A percentile compares a stretch with the other conserved stretches of the same genome.
Evolutionary conservation across 345 rosid species (phyloP).

Genomic region (Pistacia vera): DNA sequence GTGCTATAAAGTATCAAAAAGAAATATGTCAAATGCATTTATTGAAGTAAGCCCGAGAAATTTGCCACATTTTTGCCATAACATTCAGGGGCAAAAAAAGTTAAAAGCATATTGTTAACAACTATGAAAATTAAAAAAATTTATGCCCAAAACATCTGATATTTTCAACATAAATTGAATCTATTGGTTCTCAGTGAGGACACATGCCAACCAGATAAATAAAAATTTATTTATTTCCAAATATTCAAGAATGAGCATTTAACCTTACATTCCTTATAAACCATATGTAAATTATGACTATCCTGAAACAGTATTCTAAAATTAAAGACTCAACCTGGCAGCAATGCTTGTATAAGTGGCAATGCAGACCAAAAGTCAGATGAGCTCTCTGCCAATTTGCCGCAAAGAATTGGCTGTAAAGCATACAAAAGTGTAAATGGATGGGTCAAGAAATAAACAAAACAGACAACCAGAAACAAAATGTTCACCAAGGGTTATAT

Average conservation of each 20-base stretch:
- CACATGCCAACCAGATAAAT: background rate
- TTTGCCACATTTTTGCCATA: background rate
- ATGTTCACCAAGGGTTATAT: conserved; percentile 5
- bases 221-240: background rate
- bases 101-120: background rate
- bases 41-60: conserved; percentile 14
- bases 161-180: background rate
- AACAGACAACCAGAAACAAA: conserved; percentile 15
- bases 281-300: conserved; percentile 1
- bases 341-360: conserved; percentile 77
- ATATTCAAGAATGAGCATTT: background rate
- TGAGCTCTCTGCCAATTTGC: conserved; percentile 59
- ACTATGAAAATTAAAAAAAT: background rate
- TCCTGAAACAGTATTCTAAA: conserved; percentile 12
- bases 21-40: conserved; percentile 21
- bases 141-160: background rate
- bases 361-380: conserved; percentile 72
- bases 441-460: conserved; percentile 23
- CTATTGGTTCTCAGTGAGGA: background rate
- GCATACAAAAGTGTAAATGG: conserved; percentile 24
- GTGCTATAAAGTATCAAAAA: conserved; percentile 42
- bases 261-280: background rate
- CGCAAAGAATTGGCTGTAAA: conserved; percentile 63
- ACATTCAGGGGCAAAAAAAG: background rate
- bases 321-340: conserved; percentile 60